These are phyloP conservation scores for Erythrophleum fordii DNA, from an alignment of 306 rosid species.

Conservation along the genomic window DNA sequence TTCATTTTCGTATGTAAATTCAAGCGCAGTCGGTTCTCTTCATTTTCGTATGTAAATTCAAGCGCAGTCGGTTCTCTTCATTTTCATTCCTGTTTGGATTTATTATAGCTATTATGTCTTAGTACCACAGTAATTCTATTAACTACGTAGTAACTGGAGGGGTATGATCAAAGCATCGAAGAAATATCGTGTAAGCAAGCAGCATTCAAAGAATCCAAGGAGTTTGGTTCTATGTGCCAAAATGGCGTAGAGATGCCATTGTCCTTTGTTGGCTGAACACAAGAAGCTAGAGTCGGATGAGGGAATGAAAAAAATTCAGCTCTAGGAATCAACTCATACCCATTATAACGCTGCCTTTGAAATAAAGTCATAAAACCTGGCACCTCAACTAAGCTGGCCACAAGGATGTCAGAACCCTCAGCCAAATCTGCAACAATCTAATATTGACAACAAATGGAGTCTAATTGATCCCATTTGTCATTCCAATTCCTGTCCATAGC, in stretches of 20 bases:
- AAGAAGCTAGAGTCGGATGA: slow-evolving; percentile 4
- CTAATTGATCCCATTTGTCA: background rate
- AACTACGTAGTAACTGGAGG: background rate
- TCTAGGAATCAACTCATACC: background rate
- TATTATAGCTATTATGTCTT: background rate
- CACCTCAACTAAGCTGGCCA: slow-evolving; percentile 2
- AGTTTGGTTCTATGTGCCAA: slow-evolving; percentile 19
- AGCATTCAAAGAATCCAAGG: background rate
- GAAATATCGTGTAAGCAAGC: background rate
- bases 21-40: background rate
- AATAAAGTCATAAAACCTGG: background rate
- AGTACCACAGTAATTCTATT: background rate
- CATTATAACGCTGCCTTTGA: background rate
- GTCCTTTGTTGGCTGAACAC: background rate
- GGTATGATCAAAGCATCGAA: background rate
- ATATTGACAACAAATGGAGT: background rate
- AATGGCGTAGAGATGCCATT: background rate
- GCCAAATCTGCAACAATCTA: background rate
- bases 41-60: background rate
- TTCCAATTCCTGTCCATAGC: slow-evolving; percentile 7
- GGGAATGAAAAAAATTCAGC: slow-evolving; percentile 3
- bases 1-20: too few relatives aligned
- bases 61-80: too few relatives aligned
- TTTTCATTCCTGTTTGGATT: background rate
- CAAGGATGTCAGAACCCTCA: slow-evolving; percentile 1